Percentiles rank a stretch among this genome's conserved stretches.
phyloP scores from a whole-genome alignment of 208 protist genomes.

The Trypanosoma avium region DNA sequence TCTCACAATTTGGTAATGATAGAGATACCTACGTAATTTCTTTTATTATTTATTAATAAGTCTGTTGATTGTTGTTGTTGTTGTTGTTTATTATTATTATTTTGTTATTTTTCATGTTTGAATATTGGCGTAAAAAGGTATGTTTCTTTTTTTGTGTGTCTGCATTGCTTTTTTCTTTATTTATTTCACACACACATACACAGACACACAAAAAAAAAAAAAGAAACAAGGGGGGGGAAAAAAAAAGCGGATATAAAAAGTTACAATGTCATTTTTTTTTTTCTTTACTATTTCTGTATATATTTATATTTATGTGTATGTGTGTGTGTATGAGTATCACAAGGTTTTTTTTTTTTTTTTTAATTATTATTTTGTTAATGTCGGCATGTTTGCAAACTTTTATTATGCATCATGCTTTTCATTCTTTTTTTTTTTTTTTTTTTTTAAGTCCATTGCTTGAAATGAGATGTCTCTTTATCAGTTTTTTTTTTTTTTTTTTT shows the following conservation, averaged over 20 bases:
- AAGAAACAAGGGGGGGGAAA: neutral
- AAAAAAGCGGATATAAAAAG: neutral
- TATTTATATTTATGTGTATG: neutral
- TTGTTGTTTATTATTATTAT: too few species aligned
- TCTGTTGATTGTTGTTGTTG: too few species aligned
- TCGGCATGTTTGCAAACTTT: too few species aligned
- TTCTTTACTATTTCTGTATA: neutral
- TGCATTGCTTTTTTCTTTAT: too few species aligned
- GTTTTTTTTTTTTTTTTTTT: neutral
- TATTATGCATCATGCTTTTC: neutral
- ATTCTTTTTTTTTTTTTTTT: neutral
- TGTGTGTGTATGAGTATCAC: neutral
- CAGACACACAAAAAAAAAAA: neutral
- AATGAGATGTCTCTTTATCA: conserved; percentile 1
- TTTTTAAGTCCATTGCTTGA: neutral
- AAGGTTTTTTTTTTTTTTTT: neutral
- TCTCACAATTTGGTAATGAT: too few species aligned
- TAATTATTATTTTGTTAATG: too few species aligned
- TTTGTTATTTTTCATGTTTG: too few species aligned
- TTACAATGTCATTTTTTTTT: neutral
- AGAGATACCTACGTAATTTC: too few species aligned
- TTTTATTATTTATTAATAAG: conserved; percentile 11
- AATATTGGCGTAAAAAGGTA: too few species aligned
- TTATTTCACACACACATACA: too few species aligned
- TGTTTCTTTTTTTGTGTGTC: too few species aligned